phyloP scores from a whole-genome alignment of 305 asterid genomes.

The Fraxinus albicans region DNA sequence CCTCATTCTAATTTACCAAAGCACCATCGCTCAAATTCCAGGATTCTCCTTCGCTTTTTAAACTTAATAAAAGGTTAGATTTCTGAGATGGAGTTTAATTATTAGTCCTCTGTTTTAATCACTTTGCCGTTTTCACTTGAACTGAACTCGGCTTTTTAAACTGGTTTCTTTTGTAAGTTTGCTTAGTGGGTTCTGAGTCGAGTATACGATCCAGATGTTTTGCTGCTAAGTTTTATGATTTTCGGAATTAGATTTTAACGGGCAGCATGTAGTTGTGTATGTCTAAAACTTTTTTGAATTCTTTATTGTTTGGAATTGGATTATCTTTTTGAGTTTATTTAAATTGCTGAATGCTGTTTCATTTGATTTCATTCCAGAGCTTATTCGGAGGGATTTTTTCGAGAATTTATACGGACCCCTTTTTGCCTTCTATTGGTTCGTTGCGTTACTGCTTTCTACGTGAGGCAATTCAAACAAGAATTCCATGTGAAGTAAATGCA shows the following conservation, averaged over 20 bases:
- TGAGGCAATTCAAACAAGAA: background rate
- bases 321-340: conserved; percentile 2
- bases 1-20: conserved; percentile 33
- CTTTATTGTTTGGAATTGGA: background rate
- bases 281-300: background rate
- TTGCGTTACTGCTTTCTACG: background rate
- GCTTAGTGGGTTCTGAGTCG: conserved; percentile 26
- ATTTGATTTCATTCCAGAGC: conserved; percentile 27
- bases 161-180: conserved; percentile 11
- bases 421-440: background rate
- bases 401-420: background rate
- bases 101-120: conserved; percentile 24
- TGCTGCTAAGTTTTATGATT: conserved; percentile 11
- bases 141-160: conserved; percentile 45
- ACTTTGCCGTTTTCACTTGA: conserved; percentile 16
- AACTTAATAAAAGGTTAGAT: conserved; percentile 36
- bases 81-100: conserved; percentile 21
- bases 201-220: conserved; percentile 39
- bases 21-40: conserved; percentile 40
- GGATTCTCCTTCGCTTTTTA: conserved; percentile 28
- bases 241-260: background rate
- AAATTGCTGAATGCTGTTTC: conserved; percentile 24
- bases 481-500: conserved; percentile 43
- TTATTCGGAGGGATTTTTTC: conserved; percentile 27
- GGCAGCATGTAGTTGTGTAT: background rate